phyloP scores from a whole-genome alignment of 179 eudicot species.

The Silene vulgaris region DNA sequence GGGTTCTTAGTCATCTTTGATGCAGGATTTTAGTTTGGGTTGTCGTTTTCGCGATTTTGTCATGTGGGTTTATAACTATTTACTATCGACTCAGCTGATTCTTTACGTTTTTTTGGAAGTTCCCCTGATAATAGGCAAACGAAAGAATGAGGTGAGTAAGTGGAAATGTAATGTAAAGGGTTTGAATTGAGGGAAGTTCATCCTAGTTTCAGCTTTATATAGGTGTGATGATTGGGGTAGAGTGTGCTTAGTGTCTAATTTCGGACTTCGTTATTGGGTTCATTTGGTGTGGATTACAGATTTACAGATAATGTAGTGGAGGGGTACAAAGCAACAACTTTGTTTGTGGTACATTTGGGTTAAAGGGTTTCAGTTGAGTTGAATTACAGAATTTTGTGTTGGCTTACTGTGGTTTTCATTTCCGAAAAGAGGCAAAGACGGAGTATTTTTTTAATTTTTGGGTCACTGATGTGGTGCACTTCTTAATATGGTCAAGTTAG shows the following conservation, averaged over 20 bases:
- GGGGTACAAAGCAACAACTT: background rate
- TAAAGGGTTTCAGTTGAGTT: constrained; percentile 6
- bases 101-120: background rate
- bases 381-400: background rate
- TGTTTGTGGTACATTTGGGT: background rate
- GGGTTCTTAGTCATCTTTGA: background rate
- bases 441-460: too few species aligned
- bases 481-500: too few species aligned
- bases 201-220: background rate
- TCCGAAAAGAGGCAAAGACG: too few species aligned
- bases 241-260: background rate
- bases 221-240: background rate
- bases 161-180: background rate
- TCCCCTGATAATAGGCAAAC: too few species aligned
- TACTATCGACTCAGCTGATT: background rate
- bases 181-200: background rate
- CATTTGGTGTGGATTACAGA: background rate
- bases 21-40: background rate
- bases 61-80: background rate
- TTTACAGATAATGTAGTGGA: background rate
- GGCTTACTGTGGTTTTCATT: background rate
- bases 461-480: too few species aligned
- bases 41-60: background rate
- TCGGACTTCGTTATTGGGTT: background rate
- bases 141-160: background rate